These are phyloP conservation scores for Pelargonium myrrhifolium DNA, from an alignment of 441 rosid species.

Conservation along the genomic window DNA sequence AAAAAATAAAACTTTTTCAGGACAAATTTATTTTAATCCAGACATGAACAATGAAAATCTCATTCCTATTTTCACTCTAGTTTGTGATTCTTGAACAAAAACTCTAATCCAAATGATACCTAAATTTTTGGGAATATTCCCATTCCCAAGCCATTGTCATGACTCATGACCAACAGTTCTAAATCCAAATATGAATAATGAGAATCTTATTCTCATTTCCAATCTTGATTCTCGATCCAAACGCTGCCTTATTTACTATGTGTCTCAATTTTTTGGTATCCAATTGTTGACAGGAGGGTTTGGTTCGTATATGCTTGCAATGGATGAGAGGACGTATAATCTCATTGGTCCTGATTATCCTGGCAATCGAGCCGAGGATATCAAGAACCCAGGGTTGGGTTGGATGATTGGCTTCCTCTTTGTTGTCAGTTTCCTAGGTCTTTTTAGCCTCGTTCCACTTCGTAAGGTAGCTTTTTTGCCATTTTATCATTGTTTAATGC, in stretches of 20 bases:
- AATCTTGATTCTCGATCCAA: too few relatives aligned
- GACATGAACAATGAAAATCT: too few relatives aligned
- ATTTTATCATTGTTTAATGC: background rate
- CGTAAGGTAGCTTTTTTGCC: slow-evolving; percentile 48
- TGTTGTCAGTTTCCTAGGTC: slow-evolving; percentile 82
- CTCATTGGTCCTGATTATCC: slow-evolving; percentile 80
- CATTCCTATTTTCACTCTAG: background rate
- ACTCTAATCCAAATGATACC: too few relatives aligned
- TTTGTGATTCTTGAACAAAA: background rate
- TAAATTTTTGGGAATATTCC: too few relatives aligned
- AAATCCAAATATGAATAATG: too few relatives aligned
- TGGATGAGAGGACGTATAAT: slow-evolving; percentile 75
- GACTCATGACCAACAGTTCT: too few relatives aligned
- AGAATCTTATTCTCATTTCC: too few relatives aligned
- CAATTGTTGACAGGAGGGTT: slow-evolving; percentile 53
- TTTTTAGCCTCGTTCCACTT: slow-evolving; percentile 75
- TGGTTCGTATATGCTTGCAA: slow-evolving; percentile 72
- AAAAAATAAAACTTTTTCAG: too few relatives aligned
- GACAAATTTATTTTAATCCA: too few relatives aligned
- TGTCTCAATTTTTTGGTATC: background rate
- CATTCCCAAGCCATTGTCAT: too few relatives aligned
- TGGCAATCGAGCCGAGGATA: slow-evolving; percentile 61
- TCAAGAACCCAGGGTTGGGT: slow-evolving; percentile 65
- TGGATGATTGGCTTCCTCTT: slow-evolving; percentile 90
- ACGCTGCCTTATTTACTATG: background rate